Conservation (phyloP, 2,329 filamentous ascomycete species). For the Aspergillus udagawae region DNA sequence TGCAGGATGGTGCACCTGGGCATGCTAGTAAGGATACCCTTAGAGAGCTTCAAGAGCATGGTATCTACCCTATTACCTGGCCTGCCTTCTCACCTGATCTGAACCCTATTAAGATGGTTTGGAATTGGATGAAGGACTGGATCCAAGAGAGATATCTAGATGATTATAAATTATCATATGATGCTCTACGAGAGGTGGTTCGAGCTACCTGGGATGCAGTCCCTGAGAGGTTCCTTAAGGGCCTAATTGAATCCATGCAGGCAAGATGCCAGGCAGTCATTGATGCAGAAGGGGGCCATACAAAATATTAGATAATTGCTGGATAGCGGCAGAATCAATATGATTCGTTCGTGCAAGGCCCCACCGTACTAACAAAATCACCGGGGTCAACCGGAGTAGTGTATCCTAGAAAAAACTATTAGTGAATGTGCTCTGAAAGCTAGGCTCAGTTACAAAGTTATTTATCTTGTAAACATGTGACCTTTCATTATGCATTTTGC, state of each 20-base stretch:
- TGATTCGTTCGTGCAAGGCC: not conserved
- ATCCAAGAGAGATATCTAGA: slow-evolving; percentile 1
- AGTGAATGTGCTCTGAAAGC: too few relatives aligned
- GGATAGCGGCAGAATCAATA: not conserved
- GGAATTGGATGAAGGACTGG: slow-evolving; percentile 9
- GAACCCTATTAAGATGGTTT: slow-evolving; percentile 9
- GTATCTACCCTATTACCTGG: not conserved
- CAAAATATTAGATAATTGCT: not conserved
- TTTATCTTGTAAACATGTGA: too few relatives aligned
- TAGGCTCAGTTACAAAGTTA: too few relatives aligned
- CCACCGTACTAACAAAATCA: not conserved
- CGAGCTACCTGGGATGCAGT: slow-evolving; percentile 3
- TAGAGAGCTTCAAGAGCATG: not conserved
- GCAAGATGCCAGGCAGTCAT: slow-evolving; percentile 7
- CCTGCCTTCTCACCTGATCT: slow-evolving; percentile 8
- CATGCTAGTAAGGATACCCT: not conserved
- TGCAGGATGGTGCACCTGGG: not conserved
- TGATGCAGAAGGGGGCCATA: slow-evolving; percentile 3
- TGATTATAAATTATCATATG: slow-evolving; percentile 3
- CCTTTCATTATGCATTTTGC: too few relatives aligned
- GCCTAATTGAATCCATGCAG: slow-evolving; percentile 4
- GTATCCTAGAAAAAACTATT: too few relatives aligned
- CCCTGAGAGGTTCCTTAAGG: not conserved
- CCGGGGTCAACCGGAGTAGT: too few relatives aligned
- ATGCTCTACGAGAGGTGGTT: not conserved